Evolutionary conservation across 2,329 filamentous ascomycete species (phyloP).

Genomic region (Monilinia polystroma): DNA sequence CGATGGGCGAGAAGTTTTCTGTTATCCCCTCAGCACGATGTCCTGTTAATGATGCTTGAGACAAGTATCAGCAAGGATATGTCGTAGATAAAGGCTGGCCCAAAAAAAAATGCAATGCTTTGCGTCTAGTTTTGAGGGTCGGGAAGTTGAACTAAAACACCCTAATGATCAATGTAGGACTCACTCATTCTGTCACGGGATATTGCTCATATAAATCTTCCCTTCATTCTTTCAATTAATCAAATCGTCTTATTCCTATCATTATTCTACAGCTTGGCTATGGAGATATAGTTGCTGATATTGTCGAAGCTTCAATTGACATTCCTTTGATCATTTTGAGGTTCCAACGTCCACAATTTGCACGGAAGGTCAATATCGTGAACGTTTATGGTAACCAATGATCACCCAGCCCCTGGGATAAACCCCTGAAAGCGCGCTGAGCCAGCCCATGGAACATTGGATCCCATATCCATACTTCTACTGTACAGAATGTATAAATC

Average conservation of each 20-base stretch:
- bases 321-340: not conserved
- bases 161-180: slow-evolving; percentile 11
- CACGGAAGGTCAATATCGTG: slow-evolving; percentile 9
- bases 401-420: slow-evolving; percentile 3
- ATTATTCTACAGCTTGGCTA: slow-evolving; percentile 6
- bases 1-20: slow-evolving; percentile 33
- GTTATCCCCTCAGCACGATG: slow-evolving; percentile 35
- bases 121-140: slow-evolving; percentile 14
- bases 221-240: slow-evolving; percentile 8
- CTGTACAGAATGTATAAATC: not conserved
- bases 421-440: slow-evolving; percentile 6
- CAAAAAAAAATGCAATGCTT: slow-evolving; percentile 4
- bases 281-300: not conserved
- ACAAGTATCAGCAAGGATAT: slow-evolving; percentile 34
- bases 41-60: slow-evolving; percentile 34
- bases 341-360: slow-evolving; percentile 14
- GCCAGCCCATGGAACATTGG: slow-evolving; percentile 1
- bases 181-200: slow-evolving; percentile 24
- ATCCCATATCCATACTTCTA: not conserved
- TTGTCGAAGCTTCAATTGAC: not conserved
- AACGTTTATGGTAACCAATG: slow-evolving; percentile 20
- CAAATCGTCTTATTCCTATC: not conserved
- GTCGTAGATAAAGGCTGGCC: slow-evolving; percentile 1
- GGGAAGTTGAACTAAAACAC: slow-evolving; percentile 19
- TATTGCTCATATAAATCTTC: slow-evolving; percentile 1